phyloP scores from a whole-genome alignment of 1,284 basidiomycete genomes.

The Fomitiporia mediterranea region DNA sequence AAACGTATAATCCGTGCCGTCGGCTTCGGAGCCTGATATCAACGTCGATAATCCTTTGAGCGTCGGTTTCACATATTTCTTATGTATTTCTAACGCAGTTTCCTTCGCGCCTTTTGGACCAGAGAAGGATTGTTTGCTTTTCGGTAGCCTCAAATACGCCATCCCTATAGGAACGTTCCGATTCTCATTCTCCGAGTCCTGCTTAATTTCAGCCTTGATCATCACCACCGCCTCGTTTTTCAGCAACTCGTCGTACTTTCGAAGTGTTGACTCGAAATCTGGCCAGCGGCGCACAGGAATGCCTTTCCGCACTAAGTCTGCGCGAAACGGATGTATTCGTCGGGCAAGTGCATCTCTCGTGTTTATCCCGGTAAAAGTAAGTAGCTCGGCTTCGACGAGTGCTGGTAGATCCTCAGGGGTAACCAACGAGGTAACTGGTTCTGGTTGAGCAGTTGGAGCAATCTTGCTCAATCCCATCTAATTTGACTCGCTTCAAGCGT shows the following conservation, averaged over 20 bases:
- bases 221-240: background rate
- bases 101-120: too few relatives aligned
- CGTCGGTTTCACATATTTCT: background rate
- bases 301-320: background rate
- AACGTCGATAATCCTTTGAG: background rate
- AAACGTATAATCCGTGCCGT: background rate
- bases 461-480: too few relatives aligned
- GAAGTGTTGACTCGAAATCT: background rate
- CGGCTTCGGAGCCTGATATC: background rate
- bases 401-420: background rate
- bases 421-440: background rate
- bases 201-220: background rate
- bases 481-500: too few relatives aligned
- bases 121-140: too few relatives aligned
- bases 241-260: background rate
- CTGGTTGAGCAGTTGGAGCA: too few relatives aligned
- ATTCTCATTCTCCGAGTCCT: too few relatives aligned
- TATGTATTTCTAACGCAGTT: background rate
- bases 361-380: background rate
- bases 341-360: background rate
- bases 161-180: background rate
- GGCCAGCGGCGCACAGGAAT: background rate
- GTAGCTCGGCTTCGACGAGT: conserved; percentile 1
- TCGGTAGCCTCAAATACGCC: background rate
- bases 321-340: background rate